Evolutionary conservation across 2,329 filamentous ascomycete genomes (phyloP).

Genomic region (Chalaropsis thielavioides): DNA sequence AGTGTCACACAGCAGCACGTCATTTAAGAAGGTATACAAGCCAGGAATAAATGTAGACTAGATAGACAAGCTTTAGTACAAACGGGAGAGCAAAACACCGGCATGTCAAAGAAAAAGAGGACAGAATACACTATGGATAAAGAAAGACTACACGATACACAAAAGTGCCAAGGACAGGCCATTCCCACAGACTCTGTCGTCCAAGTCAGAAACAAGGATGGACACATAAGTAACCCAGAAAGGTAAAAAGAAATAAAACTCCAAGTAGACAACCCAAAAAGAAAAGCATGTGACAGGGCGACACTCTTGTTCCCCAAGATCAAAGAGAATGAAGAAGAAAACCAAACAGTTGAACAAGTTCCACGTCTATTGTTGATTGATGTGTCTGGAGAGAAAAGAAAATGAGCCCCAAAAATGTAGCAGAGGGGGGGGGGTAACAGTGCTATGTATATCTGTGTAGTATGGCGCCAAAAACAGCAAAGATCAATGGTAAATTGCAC

Average conservation of each 20-base stretch:
- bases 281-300: neutral
- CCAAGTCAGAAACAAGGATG: neutral
- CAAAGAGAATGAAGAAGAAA: constrained; percentile 6
- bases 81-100: neutral
- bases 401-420: neutral
- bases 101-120: neutral
- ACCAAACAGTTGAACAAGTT: neutral
- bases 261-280: neutral
- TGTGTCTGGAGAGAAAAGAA: constrained; percentile 13
- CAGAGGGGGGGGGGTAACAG: constrained; percentile 13
- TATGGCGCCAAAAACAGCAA: constrained; percentile 1
- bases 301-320: neutral
- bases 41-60: neutral
- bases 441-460: neutral
- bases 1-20: neutral
- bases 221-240: neutral
- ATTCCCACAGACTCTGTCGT: neutral
- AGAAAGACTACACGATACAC: neutral
- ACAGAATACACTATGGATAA: neutral
- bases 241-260: neutral
- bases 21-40: neutral
- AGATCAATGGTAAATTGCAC: neutral
- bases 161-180: neutral
- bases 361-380: neutral
- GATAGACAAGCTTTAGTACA: neutral